These are phyloP conservation scores for Austroboletus rostrupii DNA, from an alignment of 1,284 basidiomycete genomes.

Conservation along the genomic window DNA sequence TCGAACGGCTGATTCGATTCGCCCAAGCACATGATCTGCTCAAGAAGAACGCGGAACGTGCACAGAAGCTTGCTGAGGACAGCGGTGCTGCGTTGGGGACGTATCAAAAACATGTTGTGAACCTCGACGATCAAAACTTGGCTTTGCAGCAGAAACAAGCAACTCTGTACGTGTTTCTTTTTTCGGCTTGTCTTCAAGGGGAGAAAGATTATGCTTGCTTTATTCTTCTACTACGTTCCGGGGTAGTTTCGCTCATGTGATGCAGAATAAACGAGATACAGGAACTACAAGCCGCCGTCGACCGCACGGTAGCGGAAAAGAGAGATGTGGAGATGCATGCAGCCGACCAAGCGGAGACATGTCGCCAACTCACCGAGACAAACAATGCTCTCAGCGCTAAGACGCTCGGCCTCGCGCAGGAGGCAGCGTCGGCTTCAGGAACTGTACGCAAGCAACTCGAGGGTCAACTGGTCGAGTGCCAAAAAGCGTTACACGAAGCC, in stretches of 20 bases:
- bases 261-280: constrained; percentile 68
- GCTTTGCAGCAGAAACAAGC: constrained; percentile 47
- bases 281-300: constrained; percentile 57
- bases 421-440: constrained; percentile 62
- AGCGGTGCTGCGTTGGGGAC: constrained; percentile 75
- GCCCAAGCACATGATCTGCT: constrained; percentile 83
- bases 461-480: constrained; percentile 44
- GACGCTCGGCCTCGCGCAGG: constrained; percentile 70
- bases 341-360: constrained; percentile 68
- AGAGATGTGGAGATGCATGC: constrained; percentile 66
- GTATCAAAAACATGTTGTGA: constrained; percentile 82
- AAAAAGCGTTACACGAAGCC: constrained; percentile 42
- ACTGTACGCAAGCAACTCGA: constrained; percentile 56
- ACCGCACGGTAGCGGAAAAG: constrained; percentile 60
- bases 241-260: constrained; percentile 10
- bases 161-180: constrained; percentile 47
- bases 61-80: constrained; percentile 84
- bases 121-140: constrained; percentile 71
- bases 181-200: background rate
- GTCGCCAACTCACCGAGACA: constrained; percentile 67
- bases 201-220: background rate
- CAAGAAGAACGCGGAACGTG: constrained; percentile 86
- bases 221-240: background rate
- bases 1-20: constrained; percentile 78
- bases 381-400: constrained; percentile 74